Conservation (phyloP, 1,139 yeast species). For the Magnusiomyces sp. region DNA sequence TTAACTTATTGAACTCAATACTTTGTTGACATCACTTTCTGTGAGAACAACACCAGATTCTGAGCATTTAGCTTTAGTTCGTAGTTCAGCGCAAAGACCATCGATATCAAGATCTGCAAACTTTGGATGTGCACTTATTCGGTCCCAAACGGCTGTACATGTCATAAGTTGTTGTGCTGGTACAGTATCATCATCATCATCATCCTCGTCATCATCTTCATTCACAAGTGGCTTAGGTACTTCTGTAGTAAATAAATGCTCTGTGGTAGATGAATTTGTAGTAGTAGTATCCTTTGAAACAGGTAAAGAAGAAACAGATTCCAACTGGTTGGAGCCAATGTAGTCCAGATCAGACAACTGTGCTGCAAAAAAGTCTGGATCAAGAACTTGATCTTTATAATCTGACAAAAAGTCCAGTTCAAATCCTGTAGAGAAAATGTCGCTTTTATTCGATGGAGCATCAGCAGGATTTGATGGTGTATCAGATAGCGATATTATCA, state of each 20-base stretch:
- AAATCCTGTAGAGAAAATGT: conserved; percentile 22
- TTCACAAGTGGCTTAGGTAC: not conserved
- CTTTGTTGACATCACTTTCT: conserved; percentile 64
- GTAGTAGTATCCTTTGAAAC: not conserved
- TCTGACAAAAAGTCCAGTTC: conserved; percentile 30
- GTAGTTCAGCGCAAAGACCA: conserved; percentile 80
- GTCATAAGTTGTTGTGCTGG: conserved; percentile 39
- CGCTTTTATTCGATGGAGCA: not conserved
- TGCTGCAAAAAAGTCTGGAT: conserved; percentile 23
- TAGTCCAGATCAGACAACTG: no score
- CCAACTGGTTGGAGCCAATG: conserved; percentile 32
- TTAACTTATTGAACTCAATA: conserved; percentile 35
- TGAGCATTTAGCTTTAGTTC: conserved; percentile 91
- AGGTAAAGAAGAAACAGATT: conserved; percentile 50
- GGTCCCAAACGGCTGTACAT: conserved; percentile 94
- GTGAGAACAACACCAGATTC: conserved; percentile 84
- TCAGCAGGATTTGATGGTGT: not conserved
- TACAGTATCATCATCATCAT: conserved; percentile 29
- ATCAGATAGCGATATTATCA: conserved; percentile 18
- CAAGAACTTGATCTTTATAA: conserved; percentile 31
- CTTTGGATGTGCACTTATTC: conserved; percentile 88
- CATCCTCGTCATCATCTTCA: conserved; percentile 16
- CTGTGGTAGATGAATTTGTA: no score
- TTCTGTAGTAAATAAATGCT: not conserved
- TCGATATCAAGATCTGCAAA: conserved; percentile 90